Conservation (phyloP, 2,329 filamentous ascomycete species). For the Alternaria arborescens region DNA sequence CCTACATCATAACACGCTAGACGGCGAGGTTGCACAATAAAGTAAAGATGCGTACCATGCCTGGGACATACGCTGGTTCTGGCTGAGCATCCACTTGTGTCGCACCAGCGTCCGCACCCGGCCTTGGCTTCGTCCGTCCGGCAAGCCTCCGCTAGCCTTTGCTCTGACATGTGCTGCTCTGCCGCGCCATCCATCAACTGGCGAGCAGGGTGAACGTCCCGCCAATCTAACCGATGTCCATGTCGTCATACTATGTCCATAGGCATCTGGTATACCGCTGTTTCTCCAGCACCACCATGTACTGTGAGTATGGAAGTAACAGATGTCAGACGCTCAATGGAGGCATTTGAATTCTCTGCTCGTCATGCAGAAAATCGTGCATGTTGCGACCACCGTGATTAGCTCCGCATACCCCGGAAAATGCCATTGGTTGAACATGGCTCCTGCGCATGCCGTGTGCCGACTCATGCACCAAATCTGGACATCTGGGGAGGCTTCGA, state of each 20-base stretch:
- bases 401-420: slow-evolving; percentile 15
- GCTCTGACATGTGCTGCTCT: slow-evolving; percentile 15
- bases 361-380: slow-evolving; percentile 7
- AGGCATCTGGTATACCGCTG: background rate
- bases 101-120: slow-evolving; percentile 3
- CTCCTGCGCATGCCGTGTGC: slow-evolving; percentile 5
- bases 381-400: background rate
- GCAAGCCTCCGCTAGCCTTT: slow-evolving; percentile 18
- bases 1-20: slow-evolving; percentile 7
- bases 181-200: background rate
- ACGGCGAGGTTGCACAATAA: slow-evolving; percentile 7
- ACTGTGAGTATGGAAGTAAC: background rate
- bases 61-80: background rate
- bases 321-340: background rate
- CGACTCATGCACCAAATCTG: background rate
- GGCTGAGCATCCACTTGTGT: background rate
- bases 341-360: background rate
- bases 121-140: slow-evolving; percentile 10
- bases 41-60: slow-evolving; percentile 4
- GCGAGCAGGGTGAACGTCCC: slow-evolving; percentile 7
- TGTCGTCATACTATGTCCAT: background rate
- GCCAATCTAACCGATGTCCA: slow-evolving; percentile 13
- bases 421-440: slow-evolving; percentile 12
- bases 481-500: background rate
- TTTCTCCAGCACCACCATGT: background rate